These are phyloP conservation scores for Cryptococcus deneoformans DNA, from an alignment of 1,284 basidiomycete species.

Conservation along the genomic window DNA sequence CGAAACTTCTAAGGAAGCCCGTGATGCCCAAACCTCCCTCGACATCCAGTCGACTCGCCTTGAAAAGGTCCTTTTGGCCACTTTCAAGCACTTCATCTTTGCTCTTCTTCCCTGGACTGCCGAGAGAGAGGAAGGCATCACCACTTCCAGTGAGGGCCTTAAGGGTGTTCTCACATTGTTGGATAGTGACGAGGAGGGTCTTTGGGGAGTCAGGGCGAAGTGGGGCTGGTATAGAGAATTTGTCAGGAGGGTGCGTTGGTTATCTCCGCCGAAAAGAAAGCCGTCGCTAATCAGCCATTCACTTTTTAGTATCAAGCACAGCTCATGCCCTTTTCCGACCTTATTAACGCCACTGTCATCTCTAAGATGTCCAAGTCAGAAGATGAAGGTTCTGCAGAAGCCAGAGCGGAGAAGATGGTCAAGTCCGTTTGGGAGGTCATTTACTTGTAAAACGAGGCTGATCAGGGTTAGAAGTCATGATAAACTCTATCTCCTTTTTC, in stretches of 20 bases:
- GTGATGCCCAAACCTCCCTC: conserved; percentile 39
- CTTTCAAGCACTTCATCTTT: conserved; percentile 32
- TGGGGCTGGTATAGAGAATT: conserved; percentile 48
- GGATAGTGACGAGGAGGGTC: conserved; percentile 35
- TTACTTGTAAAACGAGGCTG: background rate
- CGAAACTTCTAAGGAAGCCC: conserved; percentile 36
- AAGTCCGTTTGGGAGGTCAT: conserved; percentile 24
- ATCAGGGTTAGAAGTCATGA: too few species aligned
- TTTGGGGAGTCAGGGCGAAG: conserved; percentile 38
- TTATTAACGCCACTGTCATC: conserved; percentile 24
- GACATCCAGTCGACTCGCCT: conserved; percentile 37
- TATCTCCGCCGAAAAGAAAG: too few species aligned
- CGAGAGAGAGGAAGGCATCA: conserved; percentile 3
- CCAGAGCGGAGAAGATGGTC: conserved; percentile 32
- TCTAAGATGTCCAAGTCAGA: conserved; percentile 1
- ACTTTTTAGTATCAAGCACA: conserved; percentile 23
- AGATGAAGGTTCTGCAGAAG: conserved; percentile 19
- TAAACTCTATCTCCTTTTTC: too few species aligned
- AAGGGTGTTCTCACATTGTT: conserved; percentile 35
- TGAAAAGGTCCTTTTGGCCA: conserved; percentile 33
- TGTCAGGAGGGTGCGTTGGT: conserved; percentile 33
- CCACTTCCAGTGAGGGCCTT: conserved; percentile 24
- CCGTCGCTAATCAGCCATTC: background rate
- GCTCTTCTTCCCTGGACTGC: conserved; percentile 34
- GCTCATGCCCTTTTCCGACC: conserved; percentile 24